Evolutionary conservation across 371 early-diverging fungal genomes (phyloP).

Genomic region (Rhizopus stolonifer): DNA sequence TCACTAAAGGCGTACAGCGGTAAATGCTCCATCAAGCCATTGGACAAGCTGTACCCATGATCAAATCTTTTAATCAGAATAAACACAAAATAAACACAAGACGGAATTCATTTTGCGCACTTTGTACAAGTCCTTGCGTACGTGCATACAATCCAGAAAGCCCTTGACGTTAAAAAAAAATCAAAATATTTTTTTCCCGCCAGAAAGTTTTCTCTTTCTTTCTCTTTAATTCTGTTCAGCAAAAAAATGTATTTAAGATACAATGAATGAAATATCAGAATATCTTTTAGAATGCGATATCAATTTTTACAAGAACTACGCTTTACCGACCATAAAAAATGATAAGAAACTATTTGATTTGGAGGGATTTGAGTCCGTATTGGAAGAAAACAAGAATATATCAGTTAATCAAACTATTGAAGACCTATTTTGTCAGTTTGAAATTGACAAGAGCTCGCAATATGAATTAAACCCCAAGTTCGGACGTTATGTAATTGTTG

Average conservation of each 20-base stretch:
- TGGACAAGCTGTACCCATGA: too few species aligned
- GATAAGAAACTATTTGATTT: conserved; percentile 31
- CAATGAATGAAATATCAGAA: conserved; percentile 16
- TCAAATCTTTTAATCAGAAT: too few species aligned
- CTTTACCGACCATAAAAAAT: conserved; percentile 30
- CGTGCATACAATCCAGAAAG: too few species aligned
- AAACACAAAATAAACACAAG: too few species aligned
- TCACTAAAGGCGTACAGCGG: too few species aligned
- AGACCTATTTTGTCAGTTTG: conserved; percentile 24
- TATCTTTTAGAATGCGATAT: conserved; percentile 40
- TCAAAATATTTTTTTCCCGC: not conserved
- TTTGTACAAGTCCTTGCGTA: too few species aligned
- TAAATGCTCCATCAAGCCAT: too few species aligned
- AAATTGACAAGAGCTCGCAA: conserved; percentile 31
- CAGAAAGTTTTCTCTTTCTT: not conserved
- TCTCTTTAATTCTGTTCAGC: conserved; percentile 5
- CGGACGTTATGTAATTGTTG: conserved; percentile 50
- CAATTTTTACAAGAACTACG: conserved; percentile 37
- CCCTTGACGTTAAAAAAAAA: too few species aligned
- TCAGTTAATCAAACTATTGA: conserved; percentile 21
- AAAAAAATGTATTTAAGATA: too few species aligned
- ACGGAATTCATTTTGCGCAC: too few species aligned
- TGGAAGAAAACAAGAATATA: conserved; percentile 14
- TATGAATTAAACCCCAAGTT: conserved; percentile 45
- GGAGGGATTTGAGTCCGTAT: conserved; percentile 32